Conservation (phyloP, 768 basidiomycete genomes). For the Lyophyllum decastes region DNA sequence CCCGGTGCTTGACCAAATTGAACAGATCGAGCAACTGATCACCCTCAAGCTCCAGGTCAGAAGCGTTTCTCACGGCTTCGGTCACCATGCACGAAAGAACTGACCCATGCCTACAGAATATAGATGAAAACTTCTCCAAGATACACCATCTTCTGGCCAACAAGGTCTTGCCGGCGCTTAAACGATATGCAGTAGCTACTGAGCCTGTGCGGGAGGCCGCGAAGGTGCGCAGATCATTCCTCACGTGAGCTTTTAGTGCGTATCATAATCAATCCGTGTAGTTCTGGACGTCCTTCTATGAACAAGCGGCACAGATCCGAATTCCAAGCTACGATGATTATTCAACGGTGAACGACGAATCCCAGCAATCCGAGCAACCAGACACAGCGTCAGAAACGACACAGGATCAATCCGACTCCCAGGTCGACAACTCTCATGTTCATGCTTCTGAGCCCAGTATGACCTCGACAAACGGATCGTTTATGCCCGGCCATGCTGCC, state of each 20-base stretch:
- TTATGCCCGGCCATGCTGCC: constrained; percentile 70
- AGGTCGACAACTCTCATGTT: constrained; percentile 20
- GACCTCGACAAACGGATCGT: constrained; percentile 67
- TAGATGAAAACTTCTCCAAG: constrained; percentile 91
- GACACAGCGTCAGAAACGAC: constrained; percentile 30
- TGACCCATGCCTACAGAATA: constrained; percentile 52
- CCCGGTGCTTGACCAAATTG: constrained; percentile 78
- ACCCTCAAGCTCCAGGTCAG: constrained; percentile 86
- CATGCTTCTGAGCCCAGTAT: constrained; percentile 41
- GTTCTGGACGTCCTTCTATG: constrained; percentile 99
- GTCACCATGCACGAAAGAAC: not conserved
- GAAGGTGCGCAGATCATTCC: constrained; percentile 53
- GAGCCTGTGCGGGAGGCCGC: constrained; percentile 90
- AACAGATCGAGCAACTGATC: constrained; percentile 94
- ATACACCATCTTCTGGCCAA: constrained; percentile 85
- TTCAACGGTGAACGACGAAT: constrained; percentile 54
- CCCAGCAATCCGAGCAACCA: constrained; percentile 43
- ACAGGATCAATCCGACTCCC: constrained; percentile 19
- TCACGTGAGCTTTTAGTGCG: not conserved
- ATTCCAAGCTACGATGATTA: constrained; percentile 76
- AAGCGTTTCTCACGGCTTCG: not conserved
- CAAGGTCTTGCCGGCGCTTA: constrained; percentile 84
- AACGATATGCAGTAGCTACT: constrained; percentile 83
- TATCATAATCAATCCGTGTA: constrained; percentile 28
- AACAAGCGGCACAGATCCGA: constrained; percentile 86